Evolutionary conservation across 768 basidiomycete species (phyloP), one percentile per base, ranked within the genome.

Genomic region (Mycena sanguinolenta): DNA sequence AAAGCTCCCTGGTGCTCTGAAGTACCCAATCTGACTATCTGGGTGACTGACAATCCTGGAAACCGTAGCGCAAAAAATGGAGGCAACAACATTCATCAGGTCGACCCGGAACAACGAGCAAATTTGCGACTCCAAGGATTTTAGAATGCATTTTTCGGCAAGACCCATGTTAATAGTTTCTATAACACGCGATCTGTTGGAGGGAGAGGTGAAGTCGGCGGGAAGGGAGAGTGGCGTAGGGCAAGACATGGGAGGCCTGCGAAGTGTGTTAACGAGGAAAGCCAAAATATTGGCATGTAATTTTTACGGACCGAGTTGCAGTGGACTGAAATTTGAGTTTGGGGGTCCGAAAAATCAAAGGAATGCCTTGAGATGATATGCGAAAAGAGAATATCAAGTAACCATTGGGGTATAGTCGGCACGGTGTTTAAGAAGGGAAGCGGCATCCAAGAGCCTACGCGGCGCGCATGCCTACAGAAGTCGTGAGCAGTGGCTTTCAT

Each of bases 31-130:
- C 53, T 28, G 34, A 28, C 53, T 30, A 55, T 55, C 53, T 55
- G 53, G 30, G 21, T 55, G 53, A 55, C 53, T 19, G 30, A 30
- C 34, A 32, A 55, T 55, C 32, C 53, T 55, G 53, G 53, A 55
- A 30, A 55, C 30, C 53, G 32, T 55, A 55, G 53, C 53, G 53
- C 53, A 55, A 55, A 55, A 55, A 55, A 55, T 55, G 30, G 53
- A 55, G 53, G 53, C 53, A 55, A 55, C 53, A 30, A 55, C 53
- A 55, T 55, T 30, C 17, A 30, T 32, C 53, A 55, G 53, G 53
- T 55, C 53, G 34, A 55, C 53, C 34, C 34, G 28, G 19, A 55
- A 55, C 53, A 30, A 30, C 53, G 34, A 55, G 30, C 53, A 55
- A 55, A 55, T 55, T 55, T 55, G 53, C 32, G 53, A 55, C 53